Percentiles rank a stretch among this genome's conserved stretches.
These are phyloP conservation scores for Alternaria infectoria DNA, from an alignment of 2,329 filamentous ascomycete genomes.

Conservation along the genomic window DNA sequence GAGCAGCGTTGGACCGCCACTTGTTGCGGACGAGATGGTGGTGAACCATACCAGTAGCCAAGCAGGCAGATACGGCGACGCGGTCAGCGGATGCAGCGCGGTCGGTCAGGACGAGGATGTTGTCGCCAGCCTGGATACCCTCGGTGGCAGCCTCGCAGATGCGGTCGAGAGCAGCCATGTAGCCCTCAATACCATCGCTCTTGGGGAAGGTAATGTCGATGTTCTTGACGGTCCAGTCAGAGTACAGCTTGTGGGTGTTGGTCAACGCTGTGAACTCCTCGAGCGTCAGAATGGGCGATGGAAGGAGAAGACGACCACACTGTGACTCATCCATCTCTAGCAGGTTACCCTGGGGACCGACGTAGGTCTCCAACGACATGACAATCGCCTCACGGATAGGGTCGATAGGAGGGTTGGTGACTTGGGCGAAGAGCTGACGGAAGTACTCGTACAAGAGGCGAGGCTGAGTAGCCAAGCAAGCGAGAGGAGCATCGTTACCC, in stretches of 20 bases:
- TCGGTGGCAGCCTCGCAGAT: conserved; percentile 87
- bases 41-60: conserved; percentile 92
- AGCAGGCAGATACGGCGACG: conserved; percentile 81
- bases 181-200: conserved; percentile 79
- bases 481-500: conserved; percentile 94
- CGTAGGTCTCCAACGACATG: conserved; percentile 96
- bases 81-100: conserved; percentile 82
- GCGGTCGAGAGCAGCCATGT: conserved; percentile 82
- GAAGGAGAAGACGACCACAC: conserved; percentile 82
- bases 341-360: conserved; percentile 93
- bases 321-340: conserved; percentile 92
- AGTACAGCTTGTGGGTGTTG: conserved; percentile 74
- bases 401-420: conserved; percentile 97
- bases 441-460: conserved; percentile 95
- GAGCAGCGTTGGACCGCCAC: conserved; percentile 86
- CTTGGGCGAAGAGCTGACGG: conserved; percentile 95
- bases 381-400: conserved; percentile 97
- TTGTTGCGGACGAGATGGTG: conserved; percentile 95
- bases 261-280: conserved; percentile 88
- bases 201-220: conserved; percentile 96
- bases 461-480: conserved; percentile 87
- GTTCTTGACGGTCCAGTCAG: conserved; percentile 83
- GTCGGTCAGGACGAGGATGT: conserved; percentile 88
- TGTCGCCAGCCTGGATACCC: conserved; percentile 82
- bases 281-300: conserved; percentile 86